Base-by-base conservation (phyloP, 2,329 filamentous ascomycete genomes). In the Trichoderma sp. region DNA sequence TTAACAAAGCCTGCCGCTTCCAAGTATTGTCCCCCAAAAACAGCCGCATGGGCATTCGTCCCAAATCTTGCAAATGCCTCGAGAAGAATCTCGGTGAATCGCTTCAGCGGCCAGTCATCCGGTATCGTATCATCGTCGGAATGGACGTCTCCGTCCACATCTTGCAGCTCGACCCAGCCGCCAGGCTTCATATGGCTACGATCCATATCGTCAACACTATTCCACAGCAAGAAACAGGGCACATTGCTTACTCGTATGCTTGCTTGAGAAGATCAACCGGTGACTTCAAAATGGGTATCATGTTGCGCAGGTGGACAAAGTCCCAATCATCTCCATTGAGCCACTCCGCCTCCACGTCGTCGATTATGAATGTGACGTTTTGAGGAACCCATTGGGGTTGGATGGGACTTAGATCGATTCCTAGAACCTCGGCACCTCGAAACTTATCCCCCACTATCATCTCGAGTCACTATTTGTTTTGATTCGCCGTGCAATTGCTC, bases 101-200 rank as follows among this genome's bases (percentile, higher is more conserved):
- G 49, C 31, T 71, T 70, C 16, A 74, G 70, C 11, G 72, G 67
- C 59, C 72, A 72, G 33, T 73, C 72, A 6, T 68, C 65, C 11
- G 62, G 14, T 59, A 74, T 67, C 16, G 77, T 77, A 57, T 74
- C 75, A 62, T 80, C 78, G 70, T 82, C 80, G 66, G 78, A 80
- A 29, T 75, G 74, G 7, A 80, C 74, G 19, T 72, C 73, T 37
- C 75, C 76, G 59, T 79, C 76, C 27, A 80, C 73, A 47, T 83
- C 81, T 53, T 81, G 79, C 24, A 82, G 74, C 73, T 84, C 82
- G 37, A 84, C 74, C 77, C 81, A 83, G 56, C 82, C 82, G 37
- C 83, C 82, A 0, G 83, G 83, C 43, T 76, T 76, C 3, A 82
- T 73, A 66, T 79, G 67, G 62, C 80, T 81, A 35, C 1, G 4